Evolutionary conservation across 345 rosid genomes (phyloP).

Genomic region (Pistacia integerrima): DNA sequence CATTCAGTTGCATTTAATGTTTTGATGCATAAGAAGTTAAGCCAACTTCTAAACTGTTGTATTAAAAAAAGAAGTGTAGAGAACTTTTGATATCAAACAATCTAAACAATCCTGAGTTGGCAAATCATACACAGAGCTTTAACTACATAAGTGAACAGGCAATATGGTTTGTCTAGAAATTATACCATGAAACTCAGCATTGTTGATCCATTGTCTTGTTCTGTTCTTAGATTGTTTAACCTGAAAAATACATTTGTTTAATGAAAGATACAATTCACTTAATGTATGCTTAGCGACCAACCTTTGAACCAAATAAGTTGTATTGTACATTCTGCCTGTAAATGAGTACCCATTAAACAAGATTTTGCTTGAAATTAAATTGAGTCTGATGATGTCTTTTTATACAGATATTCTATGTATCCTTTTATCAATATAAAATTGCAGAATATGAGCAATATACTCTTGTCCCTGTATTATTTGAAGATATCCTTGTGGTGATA

Average conservation of each 20-base stretch:
- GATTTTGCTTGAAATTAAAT: background rate
- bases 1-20: background rate
- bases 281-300: background rate
- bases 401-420: background rate
- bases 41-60: background rate
- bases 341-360: background rate
- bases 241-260: background rate
- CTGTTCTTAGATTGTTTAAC: background rate
- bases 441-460: background rate
- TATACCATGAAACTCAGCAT: background rate
- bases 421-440: background rate
- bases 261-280: background rate
- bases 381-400: constrained; percentile 1
- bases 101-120: background rate
- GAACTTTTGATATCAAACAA: background rate
- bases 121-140: background rate
- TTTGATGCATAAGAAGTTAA: background rate
- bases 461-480: constrained; percentile 2
- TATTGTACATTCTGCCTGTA: background rate
- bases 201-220: background rate
- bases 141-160: background rate
- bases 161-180: background rate
- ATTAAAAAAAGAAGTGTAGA: background rate
- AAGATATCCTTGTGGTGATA: background rate
- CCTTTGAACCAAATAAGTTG: background rate